phyloP scores from a whole-genome alignment of 352 stramenopile species.

The Phytopythium oedochilum region DNA sequence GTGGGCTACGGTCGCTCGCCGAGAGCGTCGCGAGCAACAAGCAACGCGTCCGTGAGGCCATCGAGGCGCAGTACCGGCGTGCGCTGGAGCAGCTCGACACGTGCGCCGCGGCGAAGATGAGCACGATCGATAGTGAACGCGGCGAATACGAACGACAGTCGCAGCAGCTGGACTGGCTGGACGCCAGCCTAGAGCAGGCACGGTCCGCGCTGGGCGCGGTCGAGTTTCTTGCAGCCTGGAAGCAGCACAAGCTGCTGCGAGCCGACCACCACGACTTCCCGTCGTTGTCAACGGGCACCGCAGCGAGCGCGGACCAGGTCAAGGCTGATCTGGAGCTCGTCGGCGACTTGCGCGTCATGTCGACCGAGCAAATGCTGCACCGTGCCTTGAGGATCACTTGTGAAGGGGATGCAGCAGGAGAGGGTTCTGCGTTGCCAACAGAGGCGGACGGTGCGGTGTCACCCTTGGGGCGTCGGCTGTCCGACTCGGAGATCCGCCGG shows the following conservation, averaged over 20 bases:
- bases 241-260: constrained; percentile 60
- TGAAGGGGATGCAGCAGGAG: constrained; percentile 5
- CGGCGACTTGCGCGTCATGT: constrained; percentile 48
- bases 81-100: constrained; percentile 42
- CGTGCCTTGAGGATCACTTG: neutral
- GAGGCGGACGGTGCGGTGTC: constrained; percentile 3
- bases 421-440: neutral
- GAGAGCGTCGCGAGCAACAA: constrained; percentile 33
- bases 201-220: constrained; percentile 35
- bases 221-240: constrained; percentile 65
- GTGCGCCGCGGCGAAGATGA: constrained; percentile 37
- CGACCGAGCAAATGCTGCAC: constrained; percentile 19
- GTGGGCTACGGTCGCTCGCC: constrained; percentile 24
- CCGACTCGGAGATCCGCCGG: constrained; percentile 28
- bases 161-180: constrained; percentile 73
- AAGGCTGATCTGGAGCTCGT: constrained; percentile 58
- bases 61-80: constrained; percentile 45
- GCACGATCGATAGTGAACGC: constrained; percentile 44
- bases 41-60: constrained; percentile 34
- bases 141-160: constrained; percentile 60
- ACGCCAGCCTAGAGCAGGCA: constrained; percentile 48
- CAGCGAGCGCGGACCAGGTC: constrained; percentile 40
- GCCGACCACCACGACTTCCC: constrained; percentile 67
- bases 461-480: constrained; percentile 1
- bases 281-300: constrained; percentile 9